phyloP scores from a whole-genome alignment of 257 asterid species.

The Rubia yunnanensis region DNA sequence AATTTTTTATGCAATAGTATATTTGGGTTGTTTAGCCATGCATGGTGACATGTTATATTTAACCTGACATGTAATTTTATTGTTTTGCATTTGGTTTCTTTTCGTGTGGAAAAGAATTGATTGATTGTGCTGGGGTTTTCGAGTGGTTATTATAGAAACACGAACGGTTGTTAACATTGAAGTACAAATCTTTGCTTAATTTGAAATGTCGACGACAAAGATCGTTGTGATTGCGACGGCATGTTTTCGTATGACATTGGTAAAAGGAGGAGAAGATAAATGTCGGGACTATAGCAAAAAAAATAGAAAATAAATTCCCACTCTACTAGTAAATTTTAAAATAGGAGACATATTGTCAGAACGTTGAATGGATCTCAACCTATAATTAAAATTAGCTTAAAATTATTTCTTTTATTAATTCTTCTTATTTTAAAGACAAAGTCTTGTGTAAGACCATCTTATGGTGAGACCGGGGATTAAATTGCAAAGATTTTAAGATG shows the following conservation, averaged over 20 bases:
- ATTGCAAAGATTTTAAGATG: too few species aligned
- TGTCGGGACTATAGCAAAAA: too few species aligned
- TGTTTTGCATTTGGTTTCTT: neutral
- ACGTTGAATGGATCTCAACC: too few species aligned
- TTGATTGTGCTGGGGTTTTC: neutral
- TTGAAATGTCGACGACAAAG: neutral
- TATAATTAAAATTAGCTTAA: too few species aligned
- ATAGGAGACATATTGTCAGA: too few species aligned
- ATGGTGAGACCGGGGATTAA: too few species aligned
- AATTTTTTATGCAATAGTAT: neutral
- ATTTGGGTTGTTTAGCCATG: neutral
- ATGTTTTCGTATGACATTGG: neutral
- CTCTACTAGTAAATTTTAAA: too few species aligned
- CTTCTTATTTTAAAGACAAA: too few species aligned
- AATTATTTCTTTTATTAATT: too few species aligned
- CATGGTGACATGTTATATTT: neutral
- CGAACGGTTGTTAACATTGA: neutral
- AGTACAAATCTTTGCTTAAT: neutral
- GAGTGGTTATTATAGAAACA: neutral
- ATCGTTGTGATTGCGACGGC: neutral
- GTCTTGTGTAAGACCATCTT: too few species aligned
- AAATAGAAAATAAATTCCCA: too few species aligned
- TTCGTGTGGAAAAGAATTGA: slow-evolving; percentile 12
- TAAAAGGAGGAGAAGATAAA: too few species aligned
- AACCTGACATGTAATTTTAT: slow-evolving; percentile 4